Conservation (phyloP, 2,329 filamentous ascomycete species). For the Alternaria arborescens region DNA sequence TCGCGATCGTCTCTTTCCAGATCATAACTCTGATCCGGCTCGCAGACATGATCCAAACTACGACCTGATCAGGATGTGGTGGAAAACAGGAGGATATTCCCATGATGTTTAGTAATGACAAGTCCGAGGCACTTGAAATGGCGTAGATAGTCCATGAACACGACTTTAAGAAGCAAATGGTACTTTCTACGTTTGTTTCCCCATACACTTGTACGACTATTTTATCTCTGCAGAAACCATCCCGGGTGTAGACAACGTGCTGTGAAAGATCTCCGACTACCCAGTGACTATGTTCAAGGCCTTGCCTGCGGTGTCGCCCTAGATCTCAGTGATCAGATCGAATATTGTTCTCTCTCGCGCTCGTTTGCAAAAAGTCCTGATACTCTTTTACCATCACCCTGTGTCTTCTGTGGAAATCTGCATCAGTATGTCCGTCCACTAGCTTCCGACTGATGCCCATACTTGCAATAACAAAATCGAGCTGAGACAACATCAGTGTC, state of each 20-base stretch:
- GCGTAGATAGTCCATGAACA: background rate
- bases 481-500: background rate
- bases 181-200: background rate
- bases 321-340: background rate
- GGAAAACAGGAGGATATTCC: background rate
- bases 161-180: background rate
- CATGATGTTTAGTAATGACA: background rate
- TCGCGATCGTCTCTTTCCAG: background rate
- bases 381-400: background rate
- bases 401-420: background rate
- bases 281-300: background rate
- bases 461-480: background rate
- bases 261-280: background rate
- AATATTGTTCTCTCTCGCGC: background rate
- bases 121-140: background rate
- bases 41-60: background rate
- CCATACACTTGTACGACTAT: background rate
- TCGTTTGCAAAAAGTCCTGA: background rate
- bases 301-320: too few species aligned
- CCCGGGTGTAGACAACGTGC: accelerated
- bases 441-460: background rate
- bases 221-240: background rate
- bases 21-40: background rate
- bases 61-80: background rate
- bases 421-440: background rate